Evolutionary conservation across 768 basidiomycete genomes (phyloP).

Genomic region (Ephemerocybe angulata): DNA sequence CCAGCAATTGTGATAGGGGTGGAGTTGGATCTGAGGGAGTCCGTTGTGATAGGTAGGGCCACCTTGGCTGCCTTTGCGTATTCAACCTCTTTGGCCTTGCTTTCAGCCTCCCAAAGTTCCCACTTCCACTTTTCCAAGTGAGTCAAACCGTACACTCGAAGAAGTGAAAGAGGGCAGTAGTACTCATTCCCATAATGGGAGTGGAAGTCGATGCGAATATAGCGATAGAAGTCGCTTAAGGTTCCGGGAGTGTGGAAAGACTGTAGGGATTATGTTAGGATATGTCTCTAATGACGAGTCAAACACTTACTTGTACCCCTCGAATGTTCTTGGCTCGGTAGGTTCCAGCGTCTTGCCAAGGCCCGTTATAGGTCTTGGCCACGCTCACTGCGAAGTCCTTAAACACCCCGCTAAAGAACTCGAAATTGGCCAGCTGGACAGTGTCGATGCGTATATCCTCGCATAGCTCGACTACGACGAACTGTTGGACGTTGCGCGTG

Average conservation of each 20-base stretch:
- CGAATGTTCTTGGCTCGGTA: conserved; percentile 87
- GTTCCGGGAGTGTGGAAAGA: conserved; percentile 77
- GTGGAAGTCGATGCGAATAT: conserved; percentile 89
- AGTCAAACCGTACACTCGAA: conserved; percentile 92
- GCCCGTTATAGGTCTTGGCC: conserved; percentile 70
- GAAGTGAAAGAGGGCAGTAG: conserved; percentile 90
- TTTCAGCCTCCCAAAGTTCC: conserved; percentile 78
- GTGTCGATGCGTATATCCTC: conserved; percentile 97
- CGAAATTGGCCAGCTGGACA: conserved; percentile 93
- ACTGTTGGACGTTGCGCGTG: conserved; percentile 56
- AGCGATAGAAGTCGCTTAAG: conserved; percentile 84
- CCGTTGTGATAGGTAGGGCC: conserved; percentile 7
- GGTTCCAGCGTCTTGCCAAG: conserved; percentile 72
- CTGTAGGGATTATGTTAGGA: conserved; percentile 27
- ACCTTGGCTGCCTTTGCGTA: conserved; percentile 25
- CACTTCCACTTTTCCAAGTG: conserved; percentile 96
- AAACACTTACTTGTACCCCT: conserved; percentile 76
- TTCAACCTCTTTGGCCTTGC: conserved; percentile 43
- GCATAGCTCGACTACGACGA: conserved; percentile 93
- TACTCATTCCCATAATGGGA: conserved; percentile 93
- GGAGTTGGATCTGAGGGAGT: too few species aligned
- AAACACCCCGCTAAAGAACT: conserved; percentile 97
- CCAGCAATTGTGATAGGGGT: too few species aligned
- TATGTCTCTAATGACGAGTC: background rate
- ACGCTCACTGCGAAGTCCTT: conserved; percentile 86